Percentiles rank a stretch among this genome's conserved stretches.
These are phyloP conservation scores for Colletotrichum spinosum DNA, from an alignment of 2,329 filamentous ascomycete genomes.

Conservation along the genomic window DNA sequence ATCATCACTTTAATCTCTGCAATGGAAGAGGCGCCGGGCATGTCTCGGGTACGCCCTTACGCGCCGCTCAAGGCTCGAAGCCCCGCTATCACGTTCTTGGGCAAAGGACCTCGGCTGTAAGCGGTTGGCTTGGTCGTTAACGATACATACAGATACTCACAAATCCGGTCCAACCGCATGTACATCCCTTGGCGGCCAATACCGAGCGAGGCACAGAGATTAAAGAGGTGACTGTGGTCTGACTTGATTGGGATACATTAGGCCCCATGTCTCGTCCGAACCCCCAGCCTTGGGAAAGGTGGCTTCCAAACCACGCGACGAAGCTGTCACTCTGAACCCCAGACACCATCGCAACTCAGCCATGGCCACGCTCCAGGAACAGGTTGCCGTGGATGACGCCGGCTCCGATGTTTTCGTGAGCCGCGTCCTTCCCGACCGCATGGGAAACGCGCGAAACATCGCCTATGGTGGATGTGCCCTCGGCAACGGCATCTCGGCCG, in stretches of 20 bases:
- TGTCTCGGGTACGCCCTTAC: no score
- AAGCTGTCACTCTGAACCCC: background rate
- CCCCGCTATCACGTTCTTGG: constrained; percentile 1
- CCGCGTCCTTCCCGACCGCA: constrained; percentile 42
- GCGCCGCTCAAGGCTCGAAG: no score
- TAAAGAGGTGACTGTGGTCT: no score
- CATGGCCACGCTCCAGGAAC: constrained; percentile 32
- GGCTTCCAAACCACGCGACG: background rate
- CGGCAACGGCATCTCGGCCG: constrained; percentile 54
- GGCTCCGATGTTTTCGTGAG: constrained; percentile 42
- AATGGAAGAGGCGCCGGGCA: no score
- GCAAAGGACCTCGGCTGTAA: constrained; percentile 26
- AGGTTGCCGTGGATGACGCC: constrained; percentile 27
- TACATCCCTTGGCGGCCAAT: no score
- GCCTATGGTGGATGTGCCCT: constrained; percentile 60
- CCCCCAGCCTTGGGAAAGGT: background rate
- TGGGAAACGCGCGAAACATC: constrained; percentile 47
- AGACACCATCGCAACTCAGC: background rate
- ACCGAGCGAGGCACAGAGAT: no score
- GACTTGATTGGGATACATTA: no score
- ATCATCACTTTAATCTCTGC: no score
- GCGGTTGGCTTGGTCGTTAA: background rate
- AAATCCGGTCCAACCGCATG: no score
- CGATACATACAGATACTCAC: background rate
- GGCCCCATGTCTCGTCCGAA: no score